phyloP scores from a whole-genome alignment of 2,329 filamentous ascomycete genomes.

The Trichoderma afroharzianum region DNA sequence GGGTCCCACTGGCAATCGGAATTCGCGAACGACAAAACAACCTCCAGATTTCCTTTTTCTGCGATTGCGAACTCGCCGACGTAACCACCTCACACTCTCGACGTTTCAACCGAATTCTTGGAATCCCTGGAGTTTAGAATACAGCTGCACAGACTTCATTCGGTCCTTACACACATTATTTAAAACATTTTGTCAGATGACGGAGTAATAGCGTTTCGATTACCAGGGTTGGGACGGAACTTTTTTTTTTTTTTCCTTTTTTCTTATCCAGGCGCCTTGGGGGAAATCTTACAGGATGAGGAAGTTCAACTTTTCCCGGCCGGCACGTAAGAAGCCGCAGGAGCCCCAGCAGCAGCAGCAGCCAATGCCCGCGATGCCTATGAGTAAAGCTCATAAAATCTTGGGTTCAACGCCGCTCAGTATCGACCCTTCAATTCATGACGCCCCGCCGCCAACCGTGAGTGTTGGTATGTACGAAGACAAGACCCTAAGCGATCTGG shows the following conservation, averaged over 20 bases:
- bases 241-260: neutral
- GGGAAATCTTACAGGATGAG: constrained; percentile 31
- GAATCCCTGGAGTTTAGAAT: neutral
- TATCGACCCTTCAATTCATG: constrained; percentile 38
- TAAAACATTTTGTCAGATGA: constrained; percentile 8
- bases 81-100: neutral
- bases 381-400: constrained; percentile 51
- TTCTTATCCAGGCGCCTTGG: neutral
- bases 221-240: constrained; percentile 12
- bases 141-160: neutral
- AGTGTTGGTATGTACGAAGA: constrained; percentile 44
- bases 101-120: neutral
- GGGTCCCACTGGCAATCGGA: constrained; percentile 5
- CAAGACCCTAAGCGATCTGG: constrained; percentile 28
- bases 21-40: constrained; percentile 2
- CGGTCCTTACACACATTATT: neutral
- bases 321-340: constrained; percentile 44
- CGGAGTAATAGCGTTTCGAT: neutral
- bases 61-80: neutral
- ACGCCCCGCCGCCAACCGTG: constrained; percentile 42
- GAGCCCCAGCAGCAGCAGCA: constrained; percentile 22
- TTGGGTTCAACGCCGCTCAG: constrained; percentile 46
- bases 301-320: constrained; percentile 48
- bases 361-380: constrained; percentile 32
- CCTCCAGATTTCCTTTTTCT: neutral